These are phyloP conservation scores for Mycena vitilis DNA, from an alignment of 768 basidiomycete species.

Conservation along the genomic window DNA sequence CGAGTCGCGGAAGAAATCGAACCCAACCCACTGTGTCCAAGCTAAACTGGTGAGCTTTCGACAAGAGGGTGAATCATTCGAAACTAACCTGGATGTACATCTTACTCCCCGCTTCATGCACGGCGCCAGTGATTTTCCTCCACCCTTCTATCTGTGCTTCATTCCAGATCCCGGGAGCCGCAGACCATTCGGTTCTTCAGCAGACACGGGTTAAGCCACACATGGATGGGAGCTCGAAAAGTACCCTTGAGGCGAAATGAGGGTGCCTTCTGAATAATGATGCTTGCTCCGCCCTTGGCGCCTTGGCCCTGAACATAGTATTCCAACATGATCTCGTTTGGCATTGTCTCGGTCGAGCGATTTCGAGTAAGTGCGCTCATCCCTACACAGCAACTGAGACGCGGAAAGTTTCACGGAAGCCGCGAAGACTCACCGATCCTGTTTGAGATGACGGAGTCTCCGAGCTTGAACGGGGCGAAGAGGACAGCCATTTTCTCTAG, in stretches of 20 bases:
- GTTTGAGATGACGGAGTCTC: constrained; percentile 47
- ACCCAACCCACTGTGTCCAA: constrained; percentile 30
- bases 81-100: constrained; percentile 42
- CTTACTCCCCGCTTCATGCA: constrained; percentile 42
- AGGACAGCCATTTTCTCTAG: constrained; percentile 8
- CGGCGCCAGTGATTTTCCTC: constrained; percentile 47
- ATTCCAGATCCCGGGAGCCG: constrained; percentile 40
- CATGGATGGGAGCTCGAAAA: neutral
- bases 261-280: constrained; percentile 44
- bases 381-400: neutral
- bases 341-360: constrained; percentile 47
- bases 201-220: neutral
- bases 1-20: neutral
- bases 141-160: constrained; percentile 41
- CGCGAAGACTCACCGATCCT: constrained; percentile 34
- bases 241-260: constrained; percentile 47
- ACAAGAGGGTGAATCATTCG: neutral
- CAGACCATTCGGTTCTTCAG: constrained; percentile 45
- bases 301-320: constrained; percentile 56
- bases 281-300: constrained; percentile 48
- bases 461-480: constrained; percentile 46
- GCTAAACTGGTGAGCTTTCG: constrained; percentile 21
- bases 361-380: constrained; percentile 53
- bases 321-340: constrained; percentile 49
- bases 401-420: no score